Conservation (phyloP, 306 rosid species). For the Chamaecrista fasciculata region DNA sequence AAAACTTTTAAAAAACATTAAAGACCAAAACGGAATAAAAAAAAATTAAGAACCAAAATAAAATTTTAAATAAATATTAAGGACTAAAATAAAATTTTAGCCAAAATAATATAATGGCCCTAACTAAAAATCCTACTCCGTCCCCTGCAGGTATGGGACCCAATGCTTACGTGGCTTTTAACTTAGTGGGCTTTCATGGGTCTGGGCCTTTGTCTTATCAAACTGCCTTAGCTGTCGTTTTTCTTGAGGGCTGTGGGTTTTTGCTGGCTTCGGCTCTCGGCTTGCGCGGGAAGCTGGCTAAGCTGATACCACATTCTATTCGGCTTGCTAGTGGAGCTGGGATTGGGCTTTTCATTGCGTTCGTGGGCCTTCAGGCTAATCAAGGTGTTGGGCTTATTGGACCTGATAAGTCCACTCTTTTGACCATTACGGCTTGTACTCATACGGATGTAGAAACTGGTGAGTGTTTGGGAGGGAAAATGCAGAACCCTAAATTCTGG, state of each 20-base stretch:
- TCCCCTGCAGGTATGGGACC: conserved; percentile 98
- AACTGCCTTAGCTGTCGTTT: conserved; percentile 69
- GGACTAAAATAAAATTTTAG: too few relatives aligned
- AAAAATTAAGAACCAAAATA: too few relatives aligned
- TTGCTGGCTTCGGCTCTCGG: conserved; percentile 69
- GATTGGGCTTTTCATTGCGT: conserved; percentile 91
- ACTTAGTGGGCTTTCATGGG: conserved; percentile 85
- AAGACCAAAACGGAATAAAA: too few relatives aligned
- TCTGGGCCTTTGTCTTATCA: conserved; percentile 57
- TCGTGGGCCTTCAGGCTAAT: conserved; percentile 74
- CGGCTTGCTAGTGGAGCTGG: conserved; percentile 82
- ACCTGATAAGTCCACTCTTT: conserved; percentile 62
- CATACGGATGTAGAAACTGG: conserved; percentile 61
- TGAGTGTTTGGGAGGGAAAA: conserved; percentile 62
- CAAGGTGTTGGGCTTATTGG: conserved; percentile 86
- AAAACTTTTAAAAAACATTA: too few relatives aligned
- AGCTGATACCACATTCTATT: conserved; percentile 59
- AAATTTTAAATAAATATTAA: too few relatives aligned
- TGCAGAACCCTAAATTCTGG: conserved; percentile 77
- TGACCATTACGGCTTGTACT: conserved; percentile 68
- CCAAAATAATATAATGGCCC: too few relatives aligned
- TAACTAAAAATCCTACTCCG: too few relatives aligned
- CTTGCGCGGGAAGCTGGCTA: conserved; percentile 73
- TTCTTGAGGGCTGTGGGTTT: conserved; percentile 64
- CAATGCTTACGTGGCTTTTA: conserved; percentile 76